Percentiles rank a stretch among this genome's conserved stretches.
These are phyloP conservation scores for Mariannaea elegans DNA, from an alignment of 2,329 filamentous ascomycete genomes.

Conservation along the genomic window DNA sequence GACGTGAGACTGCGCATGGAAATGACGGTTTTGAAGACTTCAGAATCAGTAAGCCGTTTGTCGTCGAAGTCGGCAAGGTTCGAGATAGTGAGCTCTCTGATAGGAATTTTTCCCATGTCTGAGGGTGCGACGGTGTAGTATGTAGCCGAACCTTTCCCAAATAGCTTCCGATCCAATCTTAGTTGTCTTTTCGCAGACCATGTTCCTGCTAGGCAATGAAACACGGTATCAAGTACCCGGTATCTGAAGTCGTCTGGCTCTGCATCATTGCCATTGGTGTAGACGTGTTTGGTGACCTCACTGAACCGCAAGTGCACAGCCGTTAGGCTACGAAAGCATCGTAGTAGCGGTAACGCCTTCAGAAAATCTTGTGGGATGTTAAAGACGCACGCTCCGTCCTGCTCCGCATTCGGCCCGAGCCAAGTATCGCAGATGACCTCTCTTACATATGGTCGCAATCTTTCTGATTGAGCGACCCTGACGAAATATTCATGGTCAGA, in stretches of 20 bases:
- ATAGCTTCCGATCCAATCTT: conserved; percentile 1
- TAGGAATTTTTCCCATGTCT: neutral
- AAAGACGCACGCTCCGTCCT: neutral
- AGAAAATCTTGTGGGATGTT: conserved; percentile 4
- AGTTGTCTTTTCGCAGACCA: conserved; percentile 3
- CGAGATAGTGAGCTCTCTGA: conserved; percentile 15
- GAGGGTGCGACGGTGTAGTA: neutral
- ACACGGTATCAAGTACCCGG: conserved; percentile 18
- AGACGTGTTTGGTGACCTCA: conserved; percentile 5
- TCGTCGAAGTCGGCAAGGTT: conserved; percentile 16
- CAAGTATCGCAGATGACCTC: conserved; percentile 25
- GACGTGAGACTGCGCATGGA: conserved; percentile 1
- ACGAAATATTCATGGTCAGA: conserved; percentile 8
- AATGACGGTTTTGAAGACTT: conserved; percentile 9
- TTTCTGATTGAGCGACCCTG: conserved; percentile 6
- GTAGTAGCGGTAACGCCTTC: conserved; percentile 10
- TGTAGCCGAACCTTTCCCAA: neutral
- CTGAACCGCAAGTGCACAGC: conserved; percentile 18
- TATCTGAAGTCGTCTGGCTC: conserved; percentile 20
- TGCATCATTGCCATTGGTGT: neutral
- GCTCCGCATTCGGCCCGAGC: neutral
- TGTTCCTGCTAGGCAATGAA: conserved; percentile 15
- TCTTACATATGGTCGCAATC: conserved; percentile 9
- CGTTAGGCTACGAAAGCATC: conserved; percentile 6
- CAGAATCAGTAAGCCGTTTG: conserved; percentile 3